These are phyloP conservation scores for Emmonsiellopsis sp. DNA, from an alignment of 2,329 filamentous ascomycete species.

Conservation along the genomic window DNA sequence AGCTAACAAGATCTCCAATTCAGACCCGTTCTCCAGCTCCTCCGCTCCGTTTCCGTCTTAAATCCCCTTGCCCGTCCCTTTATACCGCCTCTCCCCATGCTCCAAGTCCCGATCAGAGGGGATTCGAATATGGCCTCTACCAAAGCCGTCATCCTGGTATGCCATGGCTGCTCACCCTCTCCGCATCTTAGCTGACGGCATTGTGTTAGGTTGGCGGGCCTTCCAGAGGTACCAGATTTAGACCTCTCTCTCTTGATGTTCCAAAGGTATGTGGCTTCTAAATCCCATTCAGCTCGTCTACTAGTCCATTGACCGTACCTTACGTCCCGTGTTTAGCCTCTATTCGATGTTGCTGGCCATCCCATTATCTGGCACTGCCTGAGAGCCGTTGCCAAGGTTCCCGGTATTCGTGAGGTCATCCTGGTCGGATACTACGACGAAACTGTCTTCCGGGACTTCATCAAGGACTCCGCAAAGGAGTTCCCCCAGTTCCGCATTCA, in stretches of 20 bases:
- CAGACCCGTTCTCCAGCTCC: neutral
- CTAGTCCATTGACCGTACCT: neutral
- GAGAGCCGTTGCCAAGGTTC: slow-evolving; percentile 80
- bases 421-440: slow-evolving; percentile 99
- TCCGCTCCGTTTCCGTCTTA: no score
- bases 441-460: slow-evolving; percentile 92
- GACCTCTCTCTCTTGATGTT: slow-evolving; percentile 87
- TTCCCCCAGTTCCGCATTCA: slow-evolving; percentile 85
- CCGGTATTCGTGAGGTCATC: slow-evolving; percentile 90
- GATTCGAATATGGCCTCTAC: slow-evolving; percentile 50
- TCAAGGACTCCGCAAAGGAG: slow-evolving; percentile 77
- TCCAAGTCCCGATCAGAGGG: slow-evolving; percentile 38
- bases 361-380: slow-evolving; percentile 98
- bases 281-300: slow-evolving; percentile 11
- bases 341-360: slow-evolving; percentile 97
- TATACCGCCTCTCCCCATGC: slow-evolving; percentile 23
- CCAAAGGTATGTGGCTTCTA: slow-evolving; percentile 61
- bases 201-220: slow-evolving; percentile 74
- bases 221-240: slow-evolving; percentile 89
- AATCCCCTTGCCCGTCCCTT: slow-evolving; percentile 7
- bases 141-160: slow-evolving; percentile 90
- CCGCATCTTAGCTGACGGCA: slow-evolving; percentile 21
- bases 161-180: slow-evolving; percentile 14
- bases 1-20: no score
- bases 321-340: slow-evolving; percentile 50